Evolutionary conservation across 164 flowering plant genomes (phyloP).

Genomic region (Aristolochia contorta): DNA sequence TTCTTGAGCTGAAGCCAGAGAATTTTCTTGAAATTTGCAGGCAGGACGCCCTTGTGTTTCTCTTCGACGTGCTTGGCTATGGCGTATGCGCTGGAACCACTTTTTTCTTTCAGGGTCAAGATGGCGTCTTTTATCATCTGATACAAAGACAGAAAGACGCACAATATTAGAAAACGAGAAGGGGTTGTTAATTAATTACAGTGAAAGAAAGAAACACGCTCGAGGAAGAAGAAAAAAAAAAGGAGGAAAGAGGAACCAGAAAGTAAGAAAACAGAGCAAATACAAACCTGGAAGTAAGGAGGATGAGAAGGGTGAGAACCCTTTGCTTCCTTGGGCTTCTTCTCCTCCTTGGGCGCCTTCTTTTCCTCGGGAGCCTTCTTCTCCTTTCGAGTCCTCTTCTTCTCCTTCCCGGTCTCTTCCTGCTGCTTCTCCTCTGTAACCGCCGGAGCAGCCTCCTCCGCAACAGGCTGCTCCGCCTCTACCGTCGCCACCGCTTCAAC

Average conservation of each 20-base stretch:
- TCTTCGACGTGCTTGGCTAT: slow-evolving; percentile 89
- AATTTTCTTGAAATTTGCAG: slow-evolving; percentile 62
- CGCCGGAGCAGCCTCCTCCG: neutral
- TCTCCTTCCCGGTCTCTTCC: slow-evolving; percentile 15
- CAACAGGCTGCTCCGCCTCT: neutral
- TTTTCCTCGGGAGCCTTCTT: slow-evolving; percentile 8
- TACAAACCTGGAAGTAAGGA: slow-evolving; percentile 20
- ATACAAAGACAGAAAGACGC: too few species aligned
- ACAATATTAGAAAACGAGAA: too few species aligned
- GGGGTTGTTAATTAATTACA: too few species aligned
- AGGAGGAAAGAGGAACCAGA: neutral
- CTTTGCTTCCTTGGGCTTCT: slow-evolving; percentile 6
- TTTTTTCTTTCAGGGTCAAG: slow-evolving; percentile 45
- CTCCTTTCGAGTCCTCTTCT: slow-evolving; percentile 5
- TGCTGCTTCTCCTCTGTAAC: slow-evolving; percentile 5
- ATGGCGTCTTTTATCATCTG: slow-evolving; percentile 84
- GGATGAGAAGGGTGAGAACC: slow-evolving; percentile 21
- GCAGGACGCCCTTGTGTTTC: slow-evolving; percentile 57
- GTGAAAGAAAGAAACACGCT: too few species aligned
- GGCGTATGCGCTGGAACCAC: slow-evolving; percentile 72
- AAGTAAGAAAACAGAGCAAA: neutral
- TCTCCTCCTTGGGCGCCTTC: slow-evolving; percentile 10
- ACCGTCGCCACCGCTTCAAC: neutral
- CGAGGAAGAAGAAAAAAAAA: neutral
- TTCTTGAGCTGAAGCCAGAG: slow-evolving; percentile 58